These are phyloP conservation scores for Diatrype stigma DNA, from an alignment of 2,329 filamentous ascomycete genomes.

Conservation along the genomic window DNA sequence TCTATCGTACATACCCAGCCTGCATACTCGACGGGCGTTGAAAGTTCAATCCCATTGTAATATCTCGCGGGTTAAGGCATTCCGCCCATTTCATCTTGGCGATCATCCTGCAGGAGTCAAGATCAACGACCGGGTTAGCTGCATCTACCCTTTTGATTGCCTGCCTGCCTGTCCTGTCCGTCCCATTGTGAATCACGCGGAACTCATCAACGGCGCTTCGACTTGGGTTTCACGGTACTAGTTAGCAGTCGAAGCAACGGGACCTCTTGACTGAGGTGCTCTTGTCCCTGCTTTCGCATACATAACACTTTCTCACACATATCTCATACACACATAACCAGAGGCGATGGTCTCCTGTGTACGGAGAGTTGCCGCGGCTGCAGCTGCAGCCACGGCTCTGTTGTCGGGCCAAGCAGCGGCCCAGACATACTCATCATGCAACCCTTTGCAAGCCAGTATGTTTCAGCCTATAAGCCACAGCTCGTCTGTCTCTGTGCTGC, in stretches of 20 bases:
- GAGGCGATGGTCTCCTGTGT: constrained; percentile 18
- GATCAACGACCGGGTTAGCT: too few relatives aligned
- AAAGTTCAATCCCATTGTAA: not conserved
- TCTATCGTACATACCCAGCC: not conserved
- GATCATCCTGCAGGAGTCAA: too few relatives aligned
- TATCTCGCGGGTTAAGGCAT: not conserved
- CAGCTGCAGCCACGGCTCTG: constrained; percentile 14
- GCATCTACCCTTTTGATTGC: too few relatives aligned
- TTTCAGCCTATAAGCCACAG: not conserved
- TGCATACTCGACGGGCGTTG: not conserved
- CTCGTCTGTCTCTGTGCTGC: not conserved
- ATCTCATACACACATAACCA: constrained; percentile 1
- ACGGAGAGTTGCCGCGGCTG: constrained; percentile 15
- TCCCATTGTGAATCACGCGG: not conserved
- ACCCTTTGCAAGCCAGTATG: constrained; percentile 26
- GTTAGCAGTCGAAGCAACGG: not conserved
- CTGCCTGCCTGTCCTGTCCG: not conserved
- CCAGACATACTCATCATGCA: constrained; percentile 28
- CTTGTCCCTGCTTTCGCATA: constrained; percentile 3
- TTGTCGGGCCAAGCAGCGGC: constrained; percentile 18
- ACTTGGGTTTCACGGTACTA: not conserved
- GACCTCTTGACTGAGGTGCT: not conserved
- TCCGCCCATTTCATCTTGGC: too few relatives aligned
- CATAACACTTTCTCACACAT: constrained; percentile 8
- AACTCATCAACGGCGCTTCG: not conserved